Conservation (phyloP, 2,329 filamentous ascomycete genomes). For the Amphichorda felina region DNA sequence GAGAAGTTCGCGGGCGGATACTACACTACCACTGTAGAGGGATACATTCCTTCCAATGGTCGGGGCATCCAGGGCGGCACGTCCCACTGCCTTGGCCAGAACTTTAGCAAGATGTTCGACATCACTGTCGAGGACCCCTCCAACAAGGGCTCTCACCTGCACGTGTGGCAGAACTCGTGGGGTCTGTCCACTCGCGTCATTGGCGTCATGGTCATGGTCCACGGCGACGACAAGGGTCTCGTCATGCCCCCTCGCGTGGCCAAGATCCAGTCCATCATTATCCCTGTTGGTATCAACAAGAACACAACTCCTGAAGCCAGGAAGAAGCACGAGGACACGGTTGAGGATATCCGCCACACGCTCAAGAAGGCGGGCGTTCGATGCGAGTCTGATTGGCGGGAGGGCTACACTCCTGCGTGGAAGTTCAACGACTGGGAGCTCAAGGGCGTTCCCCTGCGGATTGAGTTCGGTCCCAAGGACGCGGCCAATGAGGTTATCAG, state of each 20-base stretch:
- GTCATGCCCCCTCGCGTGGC: constrained; percentile 86
- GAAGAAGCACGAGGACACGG: constrained; percentile 61
- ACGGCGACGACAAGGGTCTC: constrained; percentile 90
- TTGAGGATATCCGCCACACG: constrained; percentile 56
- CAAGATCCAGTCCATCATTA: constrained; percentile 73
- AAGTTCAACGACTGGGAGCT: constrained; percentile 99
- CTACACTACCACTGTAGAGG: constrained; percentile 95
- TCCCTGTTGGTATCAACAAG: constrained; percentile 87
- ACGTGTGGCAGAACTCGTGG: constrained; percentile 99
- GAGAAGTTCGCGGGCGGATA: constrained; percentile 96
- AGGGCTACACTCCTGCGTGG: constrained; percentile 88
- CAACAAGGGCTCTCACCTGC: constrained; percentile 65
- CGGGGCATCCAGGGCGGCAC: constrained; percentile 95
- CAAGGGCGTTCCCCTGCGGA: constrained; percentile 83
- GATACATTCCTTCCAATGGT: constrained; percentile 90
- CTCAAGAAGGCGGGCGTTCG: constrained; percentile 67
- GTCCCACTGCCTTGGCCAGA: constrained; percentile 89
- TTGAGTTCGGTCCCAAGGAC: constrained; percentile 95
- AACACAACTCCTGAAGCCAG: constrained; percentile 74
- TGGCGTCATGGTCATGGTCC: constrained; percentile 98
- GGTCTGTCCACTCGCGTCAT: constrained; percentile 94
- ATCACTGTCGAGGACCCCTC: constrained; percentile 91
- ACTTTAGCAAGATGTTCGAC: constrained; percentile 99
- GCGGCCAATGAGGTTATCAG: constrained; percentile 75
- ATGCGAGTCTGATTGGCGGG: constrained; percentile 70